These are phyloP conservation scores for Pseudogymnoascus sp. DNA, from an alignment of 2,329 filamentous ascomycete genomes.

Conservation along the genomic window DNA sequence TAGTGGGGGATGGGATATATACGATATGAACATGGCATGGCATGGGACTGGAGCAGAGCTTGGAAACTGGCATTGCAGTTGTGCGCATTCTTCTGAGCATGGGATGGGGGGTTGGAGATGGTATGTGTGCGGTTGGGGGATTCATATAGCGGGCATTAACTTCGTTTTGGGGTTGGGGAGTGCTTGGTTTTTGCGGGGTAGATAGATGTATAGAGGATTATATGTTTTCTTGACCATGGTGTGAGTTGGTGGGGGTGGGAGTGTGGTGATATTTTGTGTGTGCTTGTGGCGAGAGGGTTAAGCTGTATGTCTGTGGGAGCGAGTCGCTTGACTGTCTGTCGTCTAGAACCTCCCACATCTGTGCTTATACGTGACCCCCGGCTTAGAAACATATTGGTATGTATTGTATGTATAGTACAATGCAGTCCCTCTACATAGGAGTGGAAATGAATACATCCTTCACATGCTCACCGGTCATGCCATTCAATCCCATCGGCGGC, in stretches of 20 bases:
- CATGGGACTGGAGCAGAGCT: background rate
- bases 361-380: background rate
- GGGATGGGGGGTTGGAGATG: background rate
- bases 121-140: background rate
- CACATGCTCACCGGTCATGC: background rate
- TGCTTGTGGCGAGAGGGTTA: background rate
- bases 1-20: background rate
- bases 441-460: background rate
- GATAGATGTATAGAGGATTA: constrained; percentile 5
- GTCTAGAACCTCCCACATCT: too few species aligned
- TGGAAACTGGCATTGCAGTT: background rate
- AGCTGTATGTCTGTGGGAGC: background rate
- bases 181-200: background rate
- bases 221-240: background rate
- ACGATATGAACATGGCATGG: background rate
- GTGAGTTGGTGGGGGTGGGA: background rate
- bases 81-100: background rate
- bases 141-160: background rate
- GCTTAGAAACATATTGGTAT: background rate
- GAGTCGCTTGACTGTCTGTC: background rate
- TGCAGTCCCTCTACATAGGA: too few species aligned
- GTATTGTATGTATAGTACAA: too few species aligned
- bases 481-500: background rate
- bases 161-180: background rate
- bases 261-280: background rate